Base-by-base conservation (phyloP, 371 early-diverging fungal genomes). In the Saksenaea vasiformis region DNA sequence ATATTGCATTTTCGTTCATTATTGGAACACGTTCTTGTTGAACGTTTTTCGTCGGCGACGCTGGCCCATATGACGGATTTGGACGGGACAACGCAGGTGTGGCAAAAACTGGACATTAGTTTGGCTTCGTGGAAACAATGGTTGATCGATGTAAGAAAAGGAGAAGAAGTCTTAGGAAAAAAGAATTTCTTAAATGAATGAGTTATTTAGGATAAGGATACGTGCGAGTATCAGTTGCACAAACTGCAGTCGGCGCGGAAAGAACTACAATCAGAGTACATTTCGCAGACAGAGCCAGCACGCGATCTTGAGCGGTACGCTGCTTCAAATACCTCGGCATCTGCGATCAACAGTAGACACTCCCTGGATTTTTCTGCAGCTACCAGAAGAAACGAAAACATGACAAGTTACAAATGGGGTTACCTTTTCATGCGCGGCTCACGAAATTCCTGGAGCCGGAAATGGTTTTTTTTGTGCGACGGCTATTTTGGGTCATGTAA, bases 381-480 rank as follows among this genome's bases (percentile, higher is more conserved):
- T 15, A 38, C 38, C n/a, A 17, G 26, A 22, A 43, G 17, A 17
- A 28, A 55, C 17, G 56, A 57, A 19, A 54, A 58, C 51, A 9
- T 55, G 36, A 55, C 58, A 53, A 66, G 43, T 60, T 58, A 68
- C 65, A 79, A 76, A 61, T 76, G 77, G 80, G 80, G 80, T 15
- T 79, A 79, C 61, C 53, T 79, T 14, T 74, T 72, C 62, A 65
- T 72, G 10, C 65, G 73, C 51, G 70, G 69, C 13, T 60, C 76
- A 2, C 71, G 79, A 15, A 61, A 43, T 39, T 70, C 73, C 24
- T 85, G 88, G 86, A 54, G 61, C 10, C 77, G 85, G 26, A 74
- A 84, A 17, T 88, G 84, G 73, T 91, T 85, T 67, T 87, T 87
- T 64, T 73, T 87, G 55, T 78, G 80, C 57, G 83, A 85, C 41